Conservation (phyloP, 2,329 filamentous ascomycete genomes). For the Fragosphaeria purpurea region DNA sequence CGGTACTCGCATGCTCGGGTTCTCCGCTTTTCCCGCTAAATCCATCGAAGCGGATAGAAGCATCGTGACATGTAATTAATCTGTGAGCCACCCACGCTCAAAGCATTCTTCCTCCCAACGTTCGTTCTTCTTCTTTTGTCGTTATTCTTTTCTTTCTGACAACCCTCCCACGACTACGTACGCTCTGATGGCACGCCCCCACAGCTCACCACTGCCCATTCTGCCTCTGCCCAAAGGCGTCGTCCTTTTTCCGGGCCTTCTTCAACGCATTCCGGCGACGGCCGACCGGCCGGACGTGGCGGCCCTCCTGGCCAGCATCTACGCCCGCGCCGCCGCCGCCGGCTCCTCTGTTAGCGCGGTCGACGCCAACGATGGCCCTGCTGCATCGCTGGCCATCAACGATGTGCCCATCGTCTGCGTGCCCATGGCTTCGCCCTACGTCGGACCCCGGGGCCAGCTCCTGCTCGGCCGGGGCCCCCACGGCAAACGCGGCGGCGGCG, state of each 20-base stretch:
- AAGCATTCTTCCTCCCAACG: no score
- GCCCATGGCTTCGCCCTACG: conserved; percentile 65
- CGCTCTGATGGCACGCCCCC: conserved; percentile 22
- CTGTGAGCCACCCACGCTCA: no score
- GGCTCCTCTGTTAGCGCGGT: background rate
- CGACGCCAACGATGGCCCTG: no score
- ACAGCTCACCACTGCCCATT: conserved; percentile 53
- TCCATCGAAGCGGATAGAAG: no score
- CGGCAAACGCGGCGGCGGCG: no score
- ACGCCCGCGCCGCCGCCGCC: conserved; percentile 54
- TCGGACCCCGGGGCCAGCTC: conserved; percentile 65
- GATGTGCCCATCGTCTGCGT: conserved; percentile 77
- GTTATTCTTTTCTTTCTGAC: background rate
- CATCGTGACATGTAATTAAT: no score
- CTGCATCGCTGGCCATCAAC: conserved; percentile 35
- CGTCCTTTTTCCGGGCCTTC: conserved; percentile 76
- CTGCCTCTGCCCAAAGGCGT: conserved; percentile 72
- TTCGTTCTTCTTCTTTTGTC: no score
- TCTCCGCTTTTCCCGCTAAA: no score
- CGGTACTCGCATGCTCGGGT: no score
- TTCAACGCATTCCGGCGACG: conserved; percentile 73
- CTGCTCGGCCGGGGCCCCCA: conserved; percentile 57
- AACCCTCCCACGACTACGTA: background rate
- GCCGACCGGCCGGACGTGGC: conserved; percentile 76
- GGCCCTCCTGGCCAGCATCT: conserved; percentile 75